A percentile compares a stretch with the other conserved stretches of the same genome.
phyloP scores from a whole-genome alignment of 202 grass and related monocot species.

The Tripidium arundinaceum region DNA sequence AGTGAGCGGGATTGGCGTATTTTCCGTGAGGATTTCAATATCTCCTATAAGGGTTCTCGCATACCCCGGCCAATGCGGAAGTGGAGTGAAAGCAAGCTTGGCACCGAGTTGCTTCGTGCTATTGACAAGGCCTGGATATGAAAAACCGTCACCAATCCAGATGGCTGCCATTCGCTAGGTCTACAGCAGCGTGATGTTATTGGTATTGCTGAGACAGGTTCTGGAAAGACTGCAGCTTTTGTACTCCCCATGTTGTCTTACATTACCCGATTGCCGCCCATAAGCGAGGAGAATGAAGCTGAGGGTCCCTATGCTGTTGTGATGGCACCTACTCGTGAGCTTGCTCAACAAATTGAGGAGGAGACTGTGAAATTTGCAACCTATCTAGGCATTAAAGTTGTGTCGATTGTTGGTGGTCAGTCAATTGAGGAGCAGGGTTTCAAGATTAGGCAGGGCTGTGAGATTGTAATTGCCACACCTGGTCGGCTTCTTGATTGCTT shows the following conservation, averaged over 20 bases:
- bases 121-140: conserved; percentile 75
- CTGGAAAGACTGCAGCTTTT: conserved; percentile 92
- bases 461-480: conserved; percentile 93
- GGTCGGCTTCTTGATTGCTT: conserved; percentile 91
- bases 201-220: conserved; percentile 90
- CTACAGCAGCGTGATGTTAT: conserved; percentile 98
- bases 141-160: conserved; percentile 80
- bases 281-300: conserved; percentile 87
- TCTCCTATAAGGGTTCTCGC: conserved; percentile 89
- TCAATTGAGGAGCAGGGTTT: conserved; percentile 93
- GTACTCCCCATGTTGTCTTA: conserved; percentile 94
- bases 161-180: conserved; percentile 93
- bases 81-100: conserved; percentile 80
- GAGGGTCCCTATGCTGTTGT: conserved; percentile 96
- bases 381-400: conserved; percentile 86
- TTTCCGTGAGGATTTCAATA: conserved; percentile 90
- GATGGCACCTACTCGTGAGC: conserved; percentile 93
- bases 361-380: conserved; percentile 93
- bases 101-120: conserved; percentile 61
- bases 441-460: conserved; percentile 84
- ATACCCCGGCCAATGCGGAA: conserved; percentile 81
- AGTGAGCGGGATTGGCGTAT: conserved; percentile 82
- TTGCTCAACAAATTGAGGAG: conserved; percentile 96
- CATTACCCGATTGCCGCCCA: conserved; percentile 79
- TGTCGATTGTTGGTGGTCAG: conserved; percentile 89